Evolutionary conservation across 208 protist species (phyloP).

Genomic region (Acanthamoeba rhysodes): DNA sequence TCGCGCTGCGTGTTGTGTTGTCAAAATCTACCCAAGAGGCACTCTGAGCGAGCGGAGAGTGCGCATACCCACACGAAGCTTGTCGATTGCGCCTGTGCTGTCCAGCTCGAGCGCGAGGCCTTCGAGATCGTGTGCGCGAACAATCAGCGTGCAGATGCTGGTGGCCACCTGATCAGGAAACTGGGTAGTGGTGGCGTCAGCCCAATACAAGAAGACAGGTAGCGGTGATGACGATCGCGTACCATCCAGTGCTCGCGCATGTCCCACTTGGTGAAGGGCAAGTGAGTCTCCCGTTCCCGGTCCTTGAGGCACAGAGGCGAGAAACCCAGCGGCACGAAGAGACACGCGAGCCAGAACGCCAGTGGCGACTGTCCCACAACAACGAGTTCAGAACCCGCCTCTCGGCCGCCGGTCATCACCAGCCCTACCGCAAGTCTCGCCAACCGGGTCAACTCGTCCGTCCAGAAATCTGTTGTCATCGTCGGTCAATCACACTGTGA

Average conservation of each 20-base stretch:
- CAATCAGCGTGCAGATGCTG: not conserved
- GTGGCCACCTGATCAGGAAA: not conserved
- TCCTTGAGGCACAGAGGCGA: not conserved
- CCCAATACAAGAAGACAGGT: not conserved
- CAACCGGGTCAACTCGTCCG: not conserved
- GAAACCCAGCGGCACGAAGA: conserved; percentile 14
- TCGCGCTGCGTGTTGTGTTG: not conserved
- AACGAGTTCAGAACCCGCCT: not conserved
- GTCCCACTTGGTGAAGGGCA: conserved; percentile 20
- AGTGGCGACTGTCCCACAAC: not conserved
- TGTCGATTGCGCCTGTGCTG: not conserved
- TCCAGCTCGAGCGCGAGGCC: not conserved
- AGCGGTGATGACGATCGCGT: not conserved
- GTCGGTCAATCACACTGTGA: too few species aligned
- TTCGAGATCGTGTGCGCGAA: not conserved
- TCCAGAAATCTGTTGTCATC: not conserved
- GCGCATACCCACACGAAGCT: not conserved
- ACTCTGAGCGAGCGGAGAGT: too few species aligned
- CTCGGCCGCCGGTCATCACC: not conserved
- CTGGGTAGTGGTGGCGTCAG: not conserved
- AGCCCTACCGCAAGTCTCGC: not conserved
- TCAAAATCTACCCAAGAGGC: too few species aligned
- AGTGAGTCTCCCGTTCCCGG: not conserved
- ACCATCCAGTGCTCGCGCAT: conserved; percentile 18
- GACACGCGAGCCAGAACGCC: not conserved